Evolutionary conservation across 192 early-diverging fungal species (phyloP).

Genomic region (Podila minutissima): DNA sequence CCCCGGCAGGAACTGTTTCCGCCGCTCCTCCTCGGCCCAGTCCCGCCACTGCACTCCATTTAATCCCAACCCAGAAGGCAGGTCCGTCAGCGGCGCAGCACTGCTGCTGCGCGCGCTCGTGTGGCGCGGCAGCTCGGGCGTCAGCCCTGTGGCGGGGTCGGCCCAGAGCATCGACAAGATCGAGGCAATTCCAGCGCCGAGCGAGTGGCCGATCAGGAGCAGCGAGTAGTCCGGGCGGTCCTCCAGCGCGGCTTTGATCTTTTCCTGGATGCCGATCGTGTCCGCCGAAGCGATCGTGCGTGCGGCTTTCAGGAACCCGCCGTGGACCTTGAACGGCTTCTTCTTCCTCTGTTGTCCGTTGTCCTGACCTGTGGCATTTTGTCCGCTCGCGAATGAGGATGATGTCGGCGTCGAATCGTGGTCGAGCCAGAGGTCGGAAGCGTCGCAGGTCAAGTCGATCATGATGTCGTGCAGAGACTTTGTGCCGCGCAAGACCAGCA

Average conservation of each 20-base stretch:
- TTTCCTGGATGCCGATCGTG: conserved; percentile 51
- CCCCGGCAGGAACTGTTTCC: conserved; percentile 24
- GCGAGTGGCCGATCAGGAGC: conserved; percentile 57
- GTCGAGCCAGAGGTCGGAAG: conserved; percentile 53
- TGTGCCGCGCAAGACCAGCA: conserved; percentile 61
- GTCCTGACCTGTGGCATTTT: neutral
- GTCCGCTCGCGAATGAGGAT: conserved; percentile 1
- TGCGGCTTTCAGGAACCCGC: conserved; percentile 56
- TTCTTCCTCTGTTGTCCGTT: neutral
- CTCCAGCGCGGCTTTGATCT: conserved; percentile 53
- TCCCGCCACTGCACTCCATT: neutral
- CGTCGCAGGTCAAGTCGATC: conserved; percentile 62
- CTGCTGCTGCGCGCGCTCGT: neutral
- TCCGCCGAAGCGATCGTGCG: conserved; percentile 52
- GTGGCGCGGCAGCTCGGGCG: conserved; percentile 40
- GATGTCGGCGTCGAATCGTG: conserved; percentile 47
- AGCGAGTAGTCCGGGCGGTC: conserved; percentile 54
- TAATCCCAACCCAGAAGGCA: neutral
- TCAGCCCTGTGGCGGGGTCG: conserved; percentile 52
- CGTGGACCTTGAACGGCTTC: conserved; percentile 55
- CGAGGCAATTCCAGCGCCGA: conserved; percentile 63
- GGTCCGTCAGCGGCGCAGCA: neutral
- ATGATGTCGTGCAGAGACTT: conserved; percentile 59
- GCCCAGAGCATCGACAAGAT: conserved; percentile 56
- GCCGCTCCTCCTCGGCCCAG: neutral